Conservation (phyloP, 179 eudicot species). For the Beta macrorhiza region DNA sequence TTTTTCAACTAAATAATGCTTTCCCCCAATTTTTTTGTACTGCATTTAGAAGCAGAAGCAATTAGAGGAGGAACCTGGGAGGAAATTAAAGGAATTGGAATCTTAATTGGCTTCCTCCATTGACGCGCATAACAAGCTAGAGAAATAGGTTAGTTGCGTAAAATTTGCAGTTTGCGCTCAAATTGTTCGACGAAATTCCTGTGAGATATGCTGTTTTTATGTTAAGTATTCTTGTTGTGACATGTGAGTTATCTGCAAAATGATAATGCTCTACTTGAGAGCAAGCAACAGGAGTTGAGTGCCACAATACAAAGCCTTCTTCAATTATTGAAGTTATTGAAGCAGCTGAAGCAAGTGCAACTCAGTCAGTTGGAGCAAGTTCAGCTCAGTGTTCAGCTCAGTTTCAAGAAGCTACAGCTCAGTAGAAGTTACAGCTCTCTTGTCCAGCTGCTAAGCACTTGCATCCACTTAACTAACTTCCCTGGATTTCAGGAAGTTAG, state of each 20-base stretch:
- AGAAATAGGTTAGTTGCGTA: slow-evolving; percentile 39
- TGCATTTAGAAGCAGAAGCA: slow-evolving; percentile 43
- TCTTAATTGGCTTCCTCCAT: slow-evolving; percentile 37
- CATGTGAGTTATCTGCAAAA: slow-evolving; percentile 53
- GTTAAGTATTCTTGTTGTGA: slow-evolving; percentile 4
- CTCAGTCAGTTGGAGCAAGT: too few relatives aligned
- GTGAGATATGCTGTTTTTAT: slow-evolving; percentile 5
- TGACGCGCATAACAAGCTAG: slow-evolving; percentile 40
- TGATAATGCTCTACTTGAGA: slow-evolving; percentile 56
- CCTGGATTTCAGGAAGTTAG: too few relatives aligned
- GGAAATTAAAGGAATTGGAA: slow-evolving; percentile 43
- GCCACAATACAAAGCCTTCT: slow-evolving; percentile 25
- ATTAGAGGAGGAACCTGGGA: slow-evolving; percentile 9
- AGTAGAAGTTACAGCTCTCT: too few relatives aligned
- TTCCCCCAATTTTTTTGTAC: neutral
- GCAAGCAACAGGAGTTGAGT: neutral
- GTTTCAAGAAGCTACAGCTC: too few relatives aligned
- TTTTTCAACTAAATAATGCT: too few relatives aligned
- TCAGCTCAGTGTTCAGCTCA: too few relatives aligned
- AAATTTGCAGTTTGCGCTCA: neutral
- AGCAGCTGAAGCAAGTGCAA: too few relatives aligned
- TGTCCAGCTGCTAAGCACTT: too few relatives aligned
- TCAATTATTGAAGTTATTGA: slow-evolving; percentile 25
- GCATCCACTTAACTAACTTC: too few relatives aligned
- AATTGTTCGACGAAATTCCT: neutral